Conservation (phyloP, 768 basidiomycete genomes). For the Amanita polypyramis region DNA sequence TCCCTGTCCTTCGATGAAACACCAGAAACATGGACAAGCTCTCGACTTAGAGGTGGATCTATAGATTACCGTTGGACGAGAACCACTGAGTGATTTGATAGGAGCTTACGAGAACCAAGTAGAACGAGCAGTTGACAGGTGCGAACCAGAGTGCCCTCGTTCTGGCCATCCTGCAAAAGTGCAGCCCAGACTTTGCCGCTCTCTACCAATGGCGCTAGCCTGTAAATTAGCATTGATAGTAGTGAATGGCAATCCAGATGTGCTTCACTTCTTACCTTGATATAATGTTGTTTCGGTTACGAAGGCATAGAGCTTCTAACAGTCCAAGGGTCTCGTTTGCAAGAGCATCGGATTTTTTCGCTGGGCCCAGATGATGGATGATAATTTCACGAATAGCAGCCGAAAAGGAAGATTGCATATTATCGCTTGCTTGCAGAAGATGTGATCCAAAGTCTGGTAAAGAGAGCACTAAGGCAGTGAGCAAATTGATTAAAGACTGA, state of each 20-base stretch:
- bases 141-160: slow-evolving; percentile 37
- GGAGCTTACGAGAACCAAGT: slow-evolving; percentile 41
- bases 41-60: slow-evolving; percentile 34
- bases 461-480: slow-evolving; percentile 33
- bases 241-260: neutral
- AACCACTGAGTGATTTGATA: neutral
- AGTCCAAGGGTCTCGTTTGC: slow-evolving; percentile 33
- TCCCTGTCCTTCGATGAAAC: slow-evolving; percentile 13
- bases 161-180: slow-evolving; percentile 42
- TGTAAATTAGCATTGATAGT: neutral
- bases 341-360: slow-evolving; percentile 21
- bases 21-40: slow-evolving; percentile 30
- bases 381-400: slow-evolving; percentile 31
- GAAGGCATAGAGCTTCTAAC: slow-evolving; percentile 45
- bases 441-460: slow-evolving; percentile 36
- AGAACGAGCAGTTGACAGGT: slow-evolving; percentile 40
- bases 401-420: slow-evolving; percentile 24
- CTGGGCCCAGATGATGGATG: slow-evolving; percentile 25
- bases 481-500: slow-evolving; percentile 41
- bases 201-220: neutral
- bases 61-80: slow-evolving; percentile 2
- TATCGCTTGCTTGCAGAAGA: slow-evolving; percentile 19
- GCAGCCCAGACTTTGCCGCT: slow-evolving; percentile 25
- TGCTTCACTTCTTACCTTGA: slow-evolving; percentile 20
- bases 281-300: slow-evolving; percentile 30